Base-by-base conservation (phyloP, 768 basidiomycete genomes). In the Vararia minispora region DNA sequence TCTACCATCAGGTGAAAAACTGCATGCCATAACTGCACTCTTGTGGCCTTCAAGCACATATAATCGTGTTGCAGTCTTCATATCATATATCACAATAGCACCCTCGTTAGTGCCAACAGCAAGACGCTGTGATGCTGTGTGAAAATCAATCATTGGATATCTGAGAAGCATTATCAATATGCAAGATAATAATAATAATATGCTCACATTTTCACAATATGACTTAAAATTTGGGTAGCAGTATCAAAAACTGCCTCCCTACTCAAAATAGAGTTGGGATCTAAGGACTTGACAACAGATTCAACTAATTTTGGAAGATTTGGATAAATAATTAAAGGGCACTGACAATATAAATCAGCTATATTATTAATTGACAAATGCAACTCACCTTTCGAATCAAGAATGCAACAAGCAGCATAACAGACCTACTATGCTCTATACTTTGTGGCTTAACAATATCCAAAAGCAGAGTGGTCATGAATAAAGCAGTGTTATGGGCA, bases 71-170 rank as follows among this genome's bases (percentile, higher is more conserved):
- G 91, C 92, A 0, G 91, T 90, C 59, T 97, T 95, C 37, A 98
- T 70, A 54, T 98, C 95, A 53, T 95, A 98, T 80, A 95, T 90
- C 41, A 89, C 71, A 37, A 91, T 78, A 0, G 91, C 90, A 0
- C 94, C 95, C 60, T 99, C 95, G 40, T 74, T 77, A 0, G 92
- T 94, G 1, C 95, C 95, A 0, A 97, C 90, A 0, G 85, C 88
- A 4, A 98, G 73, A 11, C 87, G 78, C 54, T 99, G 95, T 1
- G 74, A 79, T 2, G 69, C 62, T 62, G 77, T 79, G 50, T 97
- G 85, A 55, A 99, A 97, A 58, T 91, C 92, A n/a, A 97, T 76
- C 0, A 80, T 80, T 0, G 94, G 92, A 53, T 84, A 97, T 2
- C 90, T 92, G 20, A 20, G 16, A 21, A 16, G 14, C 2, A 20